Conservation (phyloP, 2,329 filamentous ascomycete genomes). For the Sphaerostilbella broomeana region DNA sequence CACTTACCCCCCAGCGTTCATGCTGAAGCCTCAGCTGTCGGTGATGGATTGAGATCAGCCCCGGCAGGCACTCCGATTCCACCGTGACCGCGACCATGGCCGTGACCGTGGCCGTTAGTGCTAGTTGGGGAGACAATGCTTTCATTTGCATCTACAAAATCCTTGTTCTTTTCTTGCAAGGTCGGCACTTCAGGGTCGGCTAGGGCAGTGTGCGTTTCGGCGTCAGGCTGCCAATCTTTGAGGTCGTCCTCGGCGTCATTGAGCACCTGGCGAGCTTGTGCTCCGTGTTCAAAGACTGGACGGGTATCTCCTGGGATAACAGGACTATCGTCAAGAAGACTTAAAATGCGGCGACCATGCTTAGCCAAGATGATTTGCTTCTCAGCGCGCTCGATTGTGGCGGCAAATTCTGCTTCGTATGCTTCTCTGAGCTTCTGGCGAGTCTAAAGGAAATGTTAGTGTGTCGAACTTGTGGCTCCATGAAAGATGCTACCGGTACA, state of each 20-base stretch:
- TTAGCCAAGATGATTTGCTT: slow-evolving; percentile 93
- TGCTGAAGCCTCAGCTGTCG: background rate
- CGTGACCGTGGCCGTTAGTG: slow-evolving; percentile 7
- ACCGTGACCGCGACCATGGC: too few relatives aligned
- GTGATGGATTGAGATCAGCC: too few relatives aligned
- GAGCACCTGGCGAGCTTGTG: slow-evolving; percentile 73
- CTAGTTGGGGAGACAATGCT: slow-evolving; percentile 12
- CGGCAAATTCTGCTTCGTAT: slow-evolving; percentile 80
- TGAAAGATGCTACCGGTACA: slow-evolving; percentile 28
- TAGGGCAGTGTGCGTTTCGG: slow-evolving; percentile 26
- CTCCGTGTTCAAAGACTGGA: slow-evolving; percentile 57
- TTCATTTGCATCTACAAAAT: slow-evolving; percentile 8
- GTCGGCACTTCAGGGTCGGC: slow-evolving; percentile 19
- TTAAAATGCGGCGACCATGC: slow-evolving; percentile 78
- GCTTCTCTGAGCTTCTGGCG: slow-evolving; percentile 95
- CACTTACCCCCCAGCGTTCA: background rate
- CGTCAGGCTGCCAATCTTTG: slow-evolving; percentile 59
- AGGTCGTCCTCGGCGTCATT: slow-evolving; percentile 91
- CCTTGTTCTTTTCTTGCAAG: slow-evolving; percentile 25
- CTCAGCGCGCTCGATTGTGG: slow-evolving; percentile 90
- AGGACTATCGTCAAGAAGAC: slow-evolving; percentile 81
- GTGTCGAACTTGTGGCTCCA: too few relatives aligned
- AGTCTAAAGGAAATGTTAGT: slow-evolving; percentile 58
- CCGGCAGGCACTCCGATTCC: too few relatives aligned
- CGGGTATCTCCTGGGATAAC: slow-evolving; percentile 79